phyloP scores from a whole-genome alignment of 768 basidiomycete genomes.

The Rhodosporidiobolus odoratus region DNA sequence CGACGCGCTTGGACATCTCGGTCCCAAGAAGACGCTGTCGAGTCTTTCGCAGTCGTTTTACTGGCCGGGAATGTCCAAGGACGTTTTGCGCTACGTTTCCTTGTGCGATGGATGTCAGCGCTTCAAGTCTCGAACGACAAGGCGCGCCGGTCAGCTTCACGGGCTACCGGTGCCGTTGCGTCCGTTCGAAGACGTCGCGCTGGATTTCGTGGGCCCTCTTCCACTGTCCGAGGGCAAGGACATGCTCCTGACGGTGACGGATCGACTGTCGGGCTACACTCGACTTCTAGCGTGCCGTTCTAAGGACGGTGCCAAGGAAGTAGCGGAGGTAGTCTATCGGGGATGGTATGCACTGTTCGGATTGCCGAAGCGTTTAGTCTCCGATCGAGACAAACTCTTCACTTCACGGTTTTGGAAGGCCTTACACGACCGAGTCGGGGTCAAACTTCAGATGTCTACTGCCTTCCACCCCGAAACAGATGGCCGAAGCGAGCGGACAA shows the following conservation, averaged over 20 bases:
- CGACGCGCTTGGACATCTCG: constrained; percentile 40
- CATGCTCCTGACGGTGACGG: constrained; percentile 5
- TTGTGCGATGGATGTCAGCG: constrained; percentile 45
- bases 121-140: constrained; percentile 44
- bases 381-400: constrained; percentile 10
- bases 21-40: no score
- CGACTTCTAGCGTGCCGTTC: constrained; percentile 27
- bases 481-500: constrained; percentile 3
- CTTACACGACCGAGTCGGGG: neutral
- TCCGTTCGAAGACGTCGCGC: neutral
- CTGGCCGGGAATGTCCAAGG: no score
- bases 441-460: constrained; percentile 6
- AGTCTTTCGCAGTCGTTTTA: no score
- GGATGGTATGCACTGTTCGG: constrained; percentile 1
- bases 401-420: neutral
- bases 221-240: constrained; percentile 6
- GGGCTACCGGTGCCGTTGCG: constrained; percentile 38
- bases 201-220: constrained; percentile 20
- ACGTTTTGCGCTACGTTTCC: constrained; percentile 46
- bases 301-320: constrained; percentile 18
- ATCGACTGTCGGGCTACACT: constrained; percentile 41
- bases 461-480: constrained; percentile 14
- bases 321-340: constrained; percentile 20
- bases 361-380: neutral
- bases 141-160: constrained; percentile 21